Evolutionary conservation across 2,329 filamentous ascomycete genomes (phyloP).

Genomic region (Decorospora gaudefroyi): DNA sequence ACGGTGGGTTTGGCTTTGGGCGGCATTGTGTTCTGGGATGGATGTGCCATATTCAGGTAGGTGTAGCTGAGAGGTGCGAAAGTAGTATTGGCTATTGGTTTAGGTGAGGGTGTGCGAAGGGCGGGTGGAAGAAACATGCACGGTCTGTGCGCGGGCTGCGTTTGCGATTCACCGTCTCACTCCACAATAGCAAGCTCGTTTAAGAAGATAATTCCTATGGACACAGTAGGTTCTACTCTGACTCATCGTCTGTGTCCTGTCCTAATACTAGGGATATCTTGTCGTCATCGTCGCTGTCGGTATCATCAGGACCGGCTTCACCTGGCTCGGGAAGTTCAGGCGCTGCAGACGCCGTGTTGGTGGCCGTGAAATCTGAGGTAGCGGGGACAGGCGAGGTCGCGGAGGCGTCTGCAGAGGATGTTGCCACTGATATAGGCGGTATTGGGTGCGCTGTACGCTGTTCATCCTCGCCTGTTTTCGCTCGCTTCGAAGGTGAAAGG

Average conservation of each 20-base stretch:
- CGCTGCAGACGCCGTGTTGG: slow-evolving; percentile 21
- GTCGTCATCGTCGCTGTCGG: slow-evolving; percentile 36
- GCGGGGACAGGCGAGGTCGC: slow-evolving; percentile 7
- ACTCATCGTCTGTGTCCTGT: slow-evolving; percentile 45
- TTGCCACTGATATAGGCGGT: slow-evolving; percentile 5
- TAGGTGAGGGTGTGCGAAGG: not conserved
- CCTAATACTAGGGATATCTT: slow-evolving; percentile 40
- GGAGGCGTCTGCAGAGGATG: not conserved
- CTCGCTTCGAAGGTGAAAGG: slow-evolving; percentile 39
- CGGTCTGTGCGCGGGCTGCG: slow-evolving; percentile 10
- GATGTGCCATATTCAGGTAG: no score
- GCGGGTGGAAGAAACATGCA: not conserved
- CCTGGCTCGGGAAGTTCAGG: slow-evolving; percentile 23
- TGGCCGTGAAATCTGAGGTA: slow-evolving; percentile 24
- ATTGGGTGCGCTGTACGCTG: slow-evolving; percentile 7
- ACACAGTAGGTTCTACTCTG: slow-evolving; percentile 21
- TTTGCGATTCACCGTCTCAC: slow-evolving; percentile 13
- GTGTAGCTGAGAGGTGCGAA: not conserved
- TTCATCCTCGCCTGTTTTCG: slow-evolving; percentile 23
- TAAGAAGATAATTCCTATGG: not conserved
- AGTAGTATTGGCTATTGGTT: not conserved
- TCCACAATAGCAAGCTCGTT: not conserved
- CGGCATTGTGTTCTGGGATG: not conserved
- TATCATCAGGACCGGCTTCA: slow-evolving; percentile 17
- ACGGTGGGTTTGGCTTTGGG: not conserved